Evolutionary conservation across 805 yeast species (phyloP).

Genomic region (Clavispora santaluciae): DNA sequence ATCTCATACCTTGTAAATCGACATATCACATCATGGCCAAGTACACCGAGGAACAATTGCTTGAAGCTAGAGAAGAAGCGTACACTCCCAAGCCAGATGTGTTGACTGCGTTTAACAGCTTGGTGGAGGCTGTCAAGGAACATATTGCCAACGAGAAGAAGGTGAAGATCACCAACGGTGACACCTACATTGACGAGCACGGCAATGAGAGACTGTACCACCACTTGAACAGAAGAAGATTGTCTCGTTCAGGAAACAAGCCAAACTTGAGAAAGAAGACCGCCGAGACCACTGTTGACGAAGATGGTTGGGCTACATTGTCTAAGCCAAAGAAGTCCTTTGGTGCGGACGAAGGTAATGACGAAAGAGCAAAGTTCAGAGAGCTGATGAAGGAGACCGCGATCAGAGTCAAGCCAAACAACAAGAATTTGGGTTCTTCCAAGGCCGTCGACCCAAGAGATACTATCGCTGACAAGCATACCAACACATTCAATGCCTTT

Average conservation of each 20-base stretch:
- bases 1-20: not conserved
- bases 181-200: constrained; percentile 41
- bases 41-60: constrained; percentile 70
- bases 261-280: constrained; percentile 58
- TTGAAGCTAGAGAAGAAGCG: constrained; percentile 52
- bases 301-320: constrained; percentile 79
- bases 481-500: constrained; percentile 70
- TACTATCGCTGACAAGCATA: constrained; percentile 61
- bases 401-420: constrained; percentile 62
- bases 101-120: constrained; percentile 56
- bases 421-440: constrained; percentile 68
- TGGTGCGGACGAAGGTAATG: constrained; percentile 45
- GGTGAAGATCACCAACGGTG: constrained; percentile 35
- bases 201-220: constrained; percentile 43
- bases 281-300: constrained; percentile 54
- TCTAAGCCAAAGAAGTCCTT: constrained; percentile 44
- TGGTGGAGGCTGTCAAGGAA: constrained; percentile 65
- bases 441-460: constrained; percentile 73
- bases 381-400: constrained; percentile 44
- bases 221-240: constrained; percentile 57
- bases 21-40: constrained; percentile 35
- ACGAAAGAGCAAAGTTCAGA: constrained; percentile 43
- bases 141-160: constrained; percentile 27
- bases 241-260: constrained; percentile 41
- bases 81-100: constrained; percentile 59